Evolutionary conservation across 108 stramenopile species (phyloP), one percentile per base, ranked within the genome.

Genomic region (Nannochloropsis gaditana): DNA sequence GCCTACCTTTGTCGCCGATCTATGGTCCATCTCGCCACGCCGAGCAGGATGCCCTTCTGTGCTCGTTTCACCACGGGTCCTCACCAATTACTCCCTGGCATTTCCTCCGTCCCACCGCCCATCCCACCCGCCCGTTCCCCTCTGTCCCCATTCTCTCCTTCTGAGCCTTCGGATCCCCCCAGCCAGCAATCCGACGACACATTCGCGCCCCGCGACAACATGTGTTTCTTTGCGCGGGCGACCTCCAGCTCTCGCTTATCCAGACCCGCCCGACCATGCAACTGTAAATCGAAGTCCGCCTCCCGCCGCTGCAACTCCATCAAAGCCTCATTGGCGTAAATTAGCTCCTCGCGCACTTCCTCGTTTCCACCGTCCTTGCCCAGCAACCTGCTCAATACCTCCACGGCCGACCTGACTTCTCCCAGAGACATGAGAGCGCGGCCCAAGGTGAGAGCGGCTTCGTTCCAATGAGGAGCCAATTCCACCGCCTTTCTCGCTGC

Each of bases 271-370:
- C 59, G 15, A 15, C 59, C 59, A 8, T 73, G 15, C 8, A 73
- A 73, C n/a, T 73, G 59, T 6, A 73, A 73, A 73, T 73, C 59
- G 59, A 73, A 73, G n/a, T 73, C 59, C 59, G 59, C 59, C 59
- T 73, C 59, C 59, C 59, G 59, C 8, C 59, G 59, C 59, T n/a
- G 15, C 59, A 73, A n/a, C n/a, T 73, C 59, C 59, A 73, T 73
- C 6, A 73, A 73, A n/a, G 59, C 59, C 19, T 73, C n/a, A n/a
- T 73, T 73, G 15, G 59, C 59, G n/a, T 73, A 73, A 8, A 73
- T 73, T n/a, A 73, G n/a, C 59, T 73, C 59, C 59, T 73, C 59
- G 59, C 59, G 59, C n/a, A 73, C n/a, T 73, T 73, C 59, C 59
- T 73, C 59, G 59, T 73, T 73, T 15, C 59, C 4, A n/a, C 6